phyloP scores from a whole-genome alignment of 208 protist species.

The Trypanosoma congolense region DNA sequence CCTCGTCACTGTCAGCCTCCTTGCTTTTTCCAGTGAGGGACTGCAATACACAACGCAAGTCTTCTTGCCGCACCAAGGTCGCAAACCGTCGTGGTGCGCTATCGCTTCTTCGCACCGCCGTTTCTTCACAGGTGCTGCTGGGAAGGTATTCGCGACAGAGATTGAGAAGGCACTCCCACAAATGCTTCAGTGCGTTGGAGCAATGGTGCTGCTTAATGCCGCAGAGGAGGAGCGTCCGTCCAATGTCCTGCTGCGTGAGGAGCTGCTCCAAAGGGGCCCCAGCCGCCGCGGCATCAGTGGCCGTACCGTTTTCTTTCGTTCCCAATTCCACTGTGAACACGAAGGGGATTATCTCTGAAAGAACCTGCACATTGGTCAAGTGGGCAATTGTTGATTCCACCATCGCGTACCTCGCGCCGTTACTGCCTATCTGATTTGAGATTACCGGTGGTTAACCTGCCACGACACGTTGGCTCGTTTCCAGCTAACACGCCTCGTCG shows the following conservation, averaged over 20 bases:
- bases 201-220: slow-evolving; percentile 55
- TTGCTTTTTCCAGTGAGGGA: neutral
- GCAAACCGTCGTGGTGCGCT: slow-evolving; percentile 1
- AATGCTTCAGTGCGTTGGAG: slow-evolving; percentile 15
- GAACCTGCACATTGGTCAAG: neutral
- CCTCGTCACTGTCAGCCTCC: neutral
- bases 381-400: neutral
- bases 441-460: too few relatives aligned
- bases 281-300: neutral
- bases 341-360: neutral
- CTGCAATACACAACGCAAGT: neutral
- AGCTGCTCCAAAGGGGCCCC: slow-evolving; percentile 10
- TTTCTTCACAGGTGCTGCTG: neutral
- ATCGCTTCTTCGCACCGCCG: neutral
- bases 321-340: neutral
- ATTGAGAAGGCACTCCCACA: slow-evolving; percentile 31
- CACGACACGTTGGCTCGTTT: too few relatives aligned
- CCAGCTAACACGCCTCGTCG: too few relatives aligned
- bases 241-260: slow-evolving; percentile 17
- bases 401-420: too few relatives aligned
- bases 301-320: neutral
- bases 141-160: slow-evolving; percentile 10
- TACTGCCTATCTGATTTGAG: too few relatives aligned
- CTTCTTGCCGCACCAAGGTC: slow-evolving; percentile 6
- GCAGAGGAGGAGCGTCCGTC: slow-evolving; percentile 21